phyloP scores from a whole-genome alignment of 352 stramenopile species.

The Phytophthora hybrid region DNA sequence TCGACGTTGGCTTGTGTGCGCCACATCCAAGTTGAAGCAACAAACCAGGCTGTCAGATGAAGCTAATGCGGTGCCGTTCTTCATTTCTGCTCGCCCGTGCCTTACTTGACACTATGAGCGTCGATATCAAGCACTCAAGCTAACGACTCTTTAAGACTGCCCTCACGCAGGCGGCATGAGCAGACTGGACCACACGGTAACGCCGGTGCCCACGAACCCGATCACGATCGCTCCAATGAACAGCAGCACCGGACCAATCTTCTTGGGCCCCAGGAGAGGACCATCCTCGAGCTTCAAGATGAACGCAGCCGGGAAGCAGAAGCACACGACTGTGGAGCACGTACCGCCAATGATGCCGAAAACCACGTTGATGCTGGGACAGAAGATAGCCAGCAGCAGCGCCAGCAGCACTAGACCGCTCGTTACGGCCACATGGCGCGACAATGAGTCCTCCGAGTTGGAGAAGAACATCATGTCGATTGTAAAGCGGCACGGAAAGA shows the following conservation, averaged over 20 bases:
- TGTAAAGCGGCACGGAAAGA: conserved; percentile 88
- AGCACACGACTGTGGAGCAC: conserved; percentile 86
- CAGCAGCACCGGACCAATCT: conserved; percentile 76
- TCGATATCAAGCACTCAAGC: neutral
- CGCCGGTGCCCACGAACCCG: conserved; percentile 65
- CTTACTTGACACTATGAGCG: too few species aligned
- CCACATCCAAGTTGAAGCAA: conserved; percentile 24
- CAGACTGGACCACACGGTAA: conserved; percentile 80
- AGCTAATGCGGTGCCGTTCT: neutral
- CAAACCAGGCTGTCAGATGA: neutral
- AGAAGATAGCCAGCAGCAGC: conserved; percentile 84
- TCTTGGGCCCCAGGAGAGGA: conserved; percentile 71
- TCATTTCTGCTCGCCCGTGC: neutral
- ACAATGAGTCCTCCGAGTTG: conserved; percentile 68
- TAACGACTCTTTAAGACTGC: neutral
- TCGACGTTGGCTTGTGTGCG: conserved; percentile 7
- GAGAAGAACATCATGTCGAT: conserved; percentile 93
- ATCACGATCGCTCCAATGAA: conserved; percentile 81
- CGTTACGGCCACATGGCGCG: conserved; percentile 76
- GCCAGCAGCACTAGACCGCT: conserved; percentile 68
- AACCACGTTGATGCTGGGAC: conserved; percentile 86
- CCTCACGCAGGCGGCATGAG: conserved; percentile 36
- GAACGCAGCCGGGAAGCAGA: conserved; percentile 85
- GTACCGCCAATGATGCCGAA: conserved; percentile 89
- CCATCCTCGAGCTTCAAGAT: conserved; percentile 88